Evolutionary conservation across 208 protist species (phyloP), one percentile per base, ranked within the genome.

Genomic region (Trypanosoma rangeli): DNA sequence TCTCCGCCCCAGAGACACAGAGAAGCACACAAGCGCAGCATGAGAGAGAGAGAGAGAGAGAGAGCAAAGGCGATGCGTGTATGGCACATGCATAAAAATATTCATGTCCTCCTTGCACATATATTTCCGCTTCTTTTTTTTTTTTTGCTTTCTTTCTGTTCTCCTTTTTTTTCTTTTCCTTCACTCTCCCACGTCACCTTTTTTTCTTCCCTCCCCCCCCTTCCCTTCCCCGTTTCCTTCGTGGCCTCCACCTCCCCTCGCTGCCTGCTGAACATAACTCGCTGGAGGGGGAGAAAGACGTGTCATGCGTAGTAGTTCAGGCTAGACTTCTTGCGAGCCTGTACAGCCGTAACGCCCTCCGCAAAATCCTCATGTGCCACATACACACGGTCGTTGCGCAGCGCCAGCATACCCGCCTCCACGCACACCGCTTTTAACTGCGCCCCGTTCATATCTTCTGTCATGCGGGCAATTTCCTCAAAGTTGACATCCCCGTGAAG

Each of bases 371-470:
- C 97, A 77, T 99, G 99, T 20, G 70, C 68, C 42, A 98, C 82
- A 57, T 95, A 92, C 20, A 84, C 58, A 29, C 85, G 85, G 64
- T 97, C 95, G 68, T 93, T 86, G 87, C 99, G 85, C 60, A 99
- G 87, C 5, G 99, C 99, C 63, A 99, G 86, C 99, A 99, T 99
- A 54, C 99, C 99, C 20, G 99, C 94, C 87, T 99, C 99, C 29
- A 99, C 98, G 88, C 98, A 99, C 44, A 99, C 98, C 18, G 99
- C 99, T 89, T 99, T 99, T 22, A 99, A 89, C 89, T 99, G 98
- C 26, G 99, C 99, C 44, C 99, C 99, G 85, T 99, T 99, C 91
- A 99, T 99, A 85, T 99, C 99, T 33, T 99, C 98, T 18, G 98
- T 99, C 75, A 95, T 98, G 39, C 97, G 89, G 2, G 99, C 97